These are phyloP conservation scores for Centrapalus pauciflorus DNA, from an alignment of 129 eudicot species.

Conservation along the genomic window DNA sequence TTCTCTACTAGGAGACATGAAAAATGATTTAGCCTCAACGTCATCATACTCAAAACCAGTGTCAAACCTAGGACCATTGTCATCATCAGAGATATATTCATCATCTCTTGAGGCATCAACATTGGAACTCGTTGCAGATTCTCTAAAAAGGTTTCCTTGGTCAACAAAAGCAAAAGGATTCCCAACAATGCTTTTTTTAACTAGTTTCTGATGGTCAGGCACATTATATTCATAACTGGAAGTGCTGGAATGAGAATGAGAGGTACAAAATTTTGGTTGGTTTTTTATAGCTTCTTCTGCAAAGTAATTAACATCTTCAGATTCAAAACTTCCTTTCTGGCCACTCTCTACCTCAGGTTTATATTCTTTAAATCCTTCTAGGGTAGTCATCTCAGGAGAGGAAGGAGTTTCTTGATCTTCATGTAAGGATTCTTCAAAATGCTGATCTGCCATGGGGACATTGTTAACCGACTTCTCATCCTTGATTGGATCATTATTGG, in stretches of 20 bases:
- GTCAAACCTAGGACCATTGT: slow-evolving; percentile 37
- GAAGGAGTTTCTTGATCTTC: slow-evolving; percentile 10
- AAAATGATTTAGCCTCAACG: slow-evolving; percentile 22
- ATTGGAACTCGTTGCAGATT: slow-evolving; percentile 18
- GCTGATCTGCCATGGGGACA: slow-evolving; percentile 23
- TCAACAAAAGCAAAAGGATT: slow-evolving; percentile 34
- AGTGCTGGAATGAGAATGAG: slow-evolving; percentile 35
- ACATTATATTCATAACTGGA: slow-evolving; percentile 23
- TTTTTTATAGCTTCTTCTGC: slow-evolving; percentile 31
- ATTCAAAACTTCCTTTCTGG: slow-evolving; percentile 13
- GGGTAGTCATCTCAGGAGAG: slow-evolving; percentile 14
- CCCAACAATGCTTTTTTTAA: slow-evolving; percentile 29
- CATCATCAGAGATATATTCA: slow-evolving; percentile 41
- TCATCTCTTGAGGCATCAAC: slow-evolving; percentile 16
- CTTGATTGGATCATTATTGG: slow-evolving; percentile 34
- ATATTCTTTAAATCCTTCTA: slow-evolving; percentile 8
- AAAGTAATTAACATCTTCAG: slow-evolving; percentile 29
- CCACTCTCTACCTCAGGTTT: slow-evolving; percentile 20
- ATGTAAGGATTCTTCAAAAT: slow-evolving; percentile 25
- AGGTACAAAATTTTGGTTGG: slow-evolving; percentile 25
- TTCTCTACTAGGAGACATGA: slow-evolving; percentile 23
- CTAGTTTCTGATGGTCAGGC: slow-evolving; percentile 18
- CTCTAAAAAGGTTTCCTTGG: slow-evolving; percentile 26
- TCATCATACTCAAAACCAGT: slow-evolving; percentile 51
- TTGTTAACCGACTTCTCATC: slow-evolving; percentile 24